These are phyloP conservation scores for Sporothrix brasiliensis DNA, from an alignment of 2,329 filamentous ascomycete species.

Conservation along the genomic window DNA sequence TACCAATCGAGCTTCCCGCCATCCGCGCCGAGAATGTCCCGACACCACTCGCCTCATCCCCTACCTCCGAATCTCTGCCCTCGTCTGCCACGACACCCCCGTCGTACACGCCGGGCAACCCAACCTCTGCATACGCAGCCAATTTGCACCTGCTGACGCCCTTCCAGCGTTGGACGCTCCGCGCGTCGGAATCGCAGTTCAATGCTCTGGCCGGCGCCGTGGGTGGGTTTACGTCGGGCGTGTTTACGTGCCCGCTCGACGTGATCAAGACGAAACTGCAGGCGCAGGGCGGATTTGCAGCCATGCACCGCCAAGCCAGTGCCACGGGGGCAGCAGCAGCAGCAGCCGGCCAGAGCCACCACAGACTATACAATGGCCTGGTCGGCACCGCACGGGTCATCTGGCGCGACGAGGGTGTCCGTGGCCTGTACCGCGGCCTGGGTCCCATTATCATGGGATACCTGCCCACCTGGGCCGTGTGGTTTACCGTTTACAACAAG, in stretches of 20 bases:
- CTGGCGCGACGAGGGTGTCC: conserved; percentile 82
- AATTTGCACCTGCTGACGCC: conserved; percentile 45
- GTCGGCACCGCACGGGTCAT: conserved; percentile 84
- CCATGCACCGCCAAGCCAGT: conserved; percentile 46
- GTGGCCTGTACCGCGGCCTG: conserved; percentile 89
- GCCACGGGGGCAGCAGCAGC: neutral
- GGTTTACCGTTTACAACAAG: conserved; percentile 75
- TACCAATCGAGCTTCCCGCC: conserved; percentile 32
- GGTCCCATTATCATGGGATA: conserved; percentile 95
- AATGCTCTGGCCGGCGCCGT: conserved; percentile 85
- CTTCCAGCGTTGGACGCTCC: conserved; percentile 59
- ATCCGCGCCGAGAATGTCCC: conserved; percentile 26
- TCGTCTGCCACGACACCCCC: conserved; percentile 54
- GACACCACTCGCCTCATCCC: neutral
- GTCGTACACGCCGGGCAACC: conserved; percentile 46
- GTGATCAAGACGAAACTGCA: conserved; percentile 99
- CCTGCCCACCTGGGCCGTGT: conserved; percentile 96
- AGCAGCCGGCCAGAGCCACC: conserved; percentile 44
- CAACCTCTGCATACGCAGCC: conserved; percentile 37
- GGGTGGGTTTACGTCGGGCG: conserved; percentile 87
- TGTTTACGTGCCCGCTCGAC: conserved; percentile 95
- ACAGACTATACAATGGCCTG: conserved; percentile 78
- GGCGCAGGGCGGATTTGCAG: conserved; percentile 82
- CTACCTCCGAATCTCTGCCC: neutral
- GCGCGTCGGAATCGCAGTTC: conserved; percentile 65